Evolutionary conservation across 2,329 filamentous ascomycete genomes (phyloP).

Genomic region (Alternaria hordeiaustralica): DNA sequence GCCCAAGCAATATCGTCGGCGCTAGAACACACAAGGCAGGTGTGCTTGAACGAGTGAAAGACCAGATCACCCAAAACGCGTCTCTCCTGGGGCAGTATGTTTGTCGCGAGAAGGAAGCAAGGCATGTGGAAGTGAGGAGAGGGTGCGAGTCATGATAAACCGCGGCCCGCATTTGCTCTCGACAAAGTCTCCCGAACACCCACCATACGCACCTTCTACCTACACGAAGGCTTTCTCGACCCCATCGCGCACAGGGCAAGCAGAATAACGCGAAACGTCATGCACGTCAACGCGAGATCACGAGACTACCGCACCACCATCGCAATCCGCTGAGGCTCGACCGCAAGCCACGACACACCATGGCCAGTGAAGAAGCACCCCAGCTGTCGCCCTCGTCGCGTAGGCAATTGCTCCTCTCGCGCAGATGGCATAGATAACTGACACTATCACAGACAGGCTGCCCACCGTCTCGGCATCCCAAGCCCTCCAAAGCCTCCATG

Average conservation of each 20-base stretch:
- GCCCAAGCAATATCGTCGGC: slow-evolving; percentile 4
- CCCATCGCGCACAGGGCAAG: slow-evolving; percentile 3
- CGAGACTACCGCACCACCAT: slow-evolving; percentile 21
- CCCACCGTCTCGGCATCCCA: slow-evolving; percentile 79
- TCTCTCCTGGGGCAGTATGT: background rate
- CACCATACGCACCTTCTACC: background rate
- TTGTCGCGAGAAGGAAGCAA: background rate
- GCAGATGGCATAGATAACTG: slow-evolving; percentile 12
- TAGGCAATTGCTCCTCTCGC: slow-evolving; percentile 27
- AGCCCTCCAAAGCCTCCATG: slow-evolving; percentile 67
- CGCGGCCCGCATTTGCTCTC: slow-evolving; percentile 24
- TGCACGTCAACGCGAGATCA: slow-evolving; percentile 24
- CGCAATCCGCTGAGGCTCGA: slow-evolving; percentile 6
- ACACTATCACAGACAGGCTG: slow-evolving; percentile 66
- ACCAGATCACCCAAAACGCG: background rate
- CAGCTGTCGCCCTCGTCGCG: slow-evolving; percentile 47
- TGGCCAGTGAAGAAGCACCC: slow-evolving; percentile 38
- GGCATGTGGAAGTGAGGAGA: slow-evolving; percentile 14
- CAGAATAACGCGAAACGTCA: slow-evolving; percentile 21
- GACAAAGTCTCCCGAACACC: slow-evolving; percentile 24
- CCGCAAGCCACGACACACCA: slow-evolving; percentile 21
- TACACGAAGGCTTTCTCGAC: background rate
- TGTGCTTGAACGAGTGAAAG: slow-evolving; percentile 1
- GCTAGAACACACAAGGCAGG: slow-evolving; percentile 20
- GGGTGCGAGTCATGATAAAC: slow-evolving; percentile 35